phyloP scores from a whole-genome alignment of 1,139 yeast species.

The Kurtzmaniella natalensis region DNA sequence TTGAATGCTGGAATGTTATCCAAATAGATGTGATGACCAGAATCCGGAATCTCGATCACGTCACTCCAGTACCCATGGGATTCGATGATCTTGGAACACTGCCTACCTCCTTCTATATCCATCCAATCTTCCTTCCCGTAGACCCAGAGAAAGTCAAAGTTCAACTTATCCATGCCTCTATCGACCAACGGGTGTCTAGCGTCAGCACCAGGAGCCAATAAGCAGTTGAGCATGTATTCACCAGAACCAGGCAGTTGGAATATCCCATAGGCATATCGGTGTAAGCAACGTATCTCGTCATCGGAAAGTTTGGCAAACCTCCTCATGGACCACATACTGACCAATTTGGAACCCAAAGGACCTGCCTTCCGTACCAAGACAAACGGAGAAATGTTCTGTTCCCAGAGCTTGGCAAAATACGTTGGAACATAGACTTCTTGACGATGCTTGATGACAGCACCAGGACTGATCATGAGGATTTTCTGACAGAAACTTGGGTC shows the following conservation, averaged over 20 bases:
- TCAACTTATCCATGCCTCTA: constrained; percentile 41
- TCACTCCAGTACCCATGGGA: constrained; percentile 28
- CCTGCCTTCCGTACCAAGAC: constrained; percentile 60
- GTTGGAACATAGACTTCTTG: constrained; percentile 47
- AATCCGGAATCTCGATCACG: constrained; percentile 43
- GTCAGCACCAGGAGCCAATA: constrained; percentile 71
- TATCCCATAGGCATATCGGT: constrained; percentile 64
- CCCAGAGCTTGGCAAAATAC: constrained; percentile 68
- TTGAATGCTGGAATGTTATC: constrained; percentile 56
- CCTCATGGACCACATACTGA: constrained; percentile 74
- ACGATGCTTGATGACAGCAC: constrained; percentile 54
- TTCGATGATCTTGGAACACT: constrained; percentile 34
- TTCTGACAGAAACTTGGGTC: constrained; percentile 43
- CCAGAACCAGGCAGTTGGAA: constrained; percentile 73
- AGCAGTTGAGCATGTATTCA: constrained; percentile 66
- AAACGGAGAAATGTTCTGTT: constrained; percentile 67
- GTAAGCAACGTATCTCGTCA: constrained; percentile 44
- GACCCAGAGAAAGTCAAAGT: constrained; percentile 59
- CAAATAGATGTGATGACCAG: constrained; percentile 72
- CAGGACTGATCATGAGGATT: constrained; percentile 55
- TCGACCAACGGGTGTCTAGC: constrained; percentile 61
- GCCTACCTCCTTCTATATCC: constrained; percentile 56
- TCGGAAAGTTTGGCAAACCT: constrained; percentile 50
- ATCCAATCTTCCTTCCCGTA: constrained; percentile 81
- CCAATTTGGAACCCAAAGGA: constrained; percentile 63